Base-by-base conservation (phyloP, 805 yeast genomes). In the Kazachstania bromeliacearum region DNA sequence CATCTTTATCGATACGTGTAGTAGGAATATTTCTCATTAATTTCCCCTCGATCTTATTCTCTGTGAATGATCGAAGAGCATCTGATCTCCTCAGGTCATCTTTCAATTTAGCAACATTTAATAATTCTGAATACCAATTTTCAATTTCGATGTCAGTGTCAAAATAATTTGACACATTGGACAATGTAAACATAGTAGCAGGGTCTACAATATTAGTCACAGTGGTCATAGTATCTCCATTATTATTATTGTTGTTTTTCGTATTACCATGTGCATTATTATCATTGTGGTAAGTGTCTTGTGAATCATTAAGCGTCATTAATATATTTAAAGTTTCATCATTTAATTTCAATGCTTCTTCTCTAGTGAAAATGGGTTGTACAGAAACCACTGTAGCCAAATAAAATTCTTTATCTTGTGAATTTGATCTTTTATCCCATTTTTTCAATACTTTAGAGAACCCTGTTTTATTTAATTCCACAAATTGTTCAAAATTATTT, bases 391-490 rank as follows among this genome's bases (percentile, higher is more conserved):
- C 96, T 0, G 96, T 81, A 21, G 85, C 77, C 33, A 92, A 68
- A 55, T 88, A 92, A 35, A 92, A 68, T 55, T 92, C 98, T 53
- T 88, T 87, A 5, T 96, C 87, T 47, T 85, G 94, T 3, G 95
- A 84, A 52, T 89, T 87, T 16, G 96, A 85, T 43, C 96, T 69
- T 60, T 92, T 92, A 62, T 92, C 98, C 98, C 98, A 92, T 63
- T 92, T 92, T 59, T 92, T 92, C 51, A 92, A 72, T 20, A 85
- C 96, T 62, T 92, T 92, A 16, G 94, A 79, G 60, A 92, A 92
- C 10, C 98, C 98, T 0, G 95, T 85, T 51, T 88, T 96, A 56
- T 92, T 92, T 40, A 92, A 68, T 59, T 88, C 96, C 27, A 92
- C 85, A 61, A 84, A 92, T 58, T 89, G 96, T 55, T 92, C 95